phyloP scores from a whole-genome alignment of 192 early-diverging fungal species.

The Coemansia sp. region DNA sequence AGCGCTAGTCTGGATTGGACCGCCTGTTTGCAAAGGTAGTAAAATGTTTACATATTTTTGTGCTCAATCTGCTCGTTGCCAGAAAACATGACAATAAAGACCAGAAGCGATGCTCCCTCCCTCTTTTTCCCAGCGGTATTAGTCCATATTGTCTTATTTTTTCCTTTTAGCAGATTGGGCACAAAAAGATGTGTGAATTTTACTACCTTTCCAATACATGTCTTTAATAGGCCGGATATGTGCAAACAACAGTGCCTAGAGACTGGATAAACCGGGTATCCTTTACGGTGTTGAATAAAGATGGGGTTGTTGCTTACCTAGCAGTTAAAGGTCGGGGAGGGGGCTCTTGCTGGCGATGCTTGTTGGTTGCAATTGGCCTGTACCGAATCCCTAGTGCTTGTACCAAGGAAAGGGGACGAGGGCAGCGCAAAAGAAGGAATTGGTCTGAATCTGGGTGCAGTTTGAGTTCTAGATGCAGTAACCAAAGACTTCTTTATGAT shows the following conservation, averaged over 20 bases:
- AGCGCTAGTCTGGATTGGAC: slow-evolving; percentile 1
- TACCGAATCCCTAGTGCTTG: background rate
- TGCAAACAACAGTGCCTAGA: background rate
- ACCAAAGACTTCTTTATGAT: background rate
- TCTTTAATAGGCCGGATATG: background rate
- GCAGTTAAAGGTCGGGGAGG: background rate
- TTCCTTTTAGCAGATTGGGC: no score
- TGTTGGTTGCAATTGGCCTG: slow-evolving; percentile 4
- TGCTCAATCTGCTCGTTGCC: slow-evolving; percentile 1
- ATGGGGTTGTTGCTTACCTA: slow-evolving; percentile 2
- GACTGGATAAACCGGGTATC: background rate
- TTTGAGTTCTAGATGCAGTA: slow-evolving; percentile 2
- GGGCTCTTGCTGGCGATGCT: background rate
- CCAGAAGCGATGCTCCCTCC: background rate
- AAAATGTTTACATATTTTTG: slow-evolving; percentile 8
- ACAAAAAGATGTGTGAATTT: no score
- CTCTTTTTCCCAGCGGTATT: no score
- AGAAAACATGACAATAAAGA: slow-evolving; percentile 6
- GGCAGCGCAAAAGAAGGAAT: background rate
- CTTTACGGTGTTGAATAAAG: background rate
- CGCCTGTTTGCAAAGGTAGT: background rate
- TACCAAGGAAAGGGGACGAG: slow-evolving; percentile 7
- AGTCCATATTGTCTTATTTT: no score
- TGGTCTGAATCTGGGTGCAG: background rate
- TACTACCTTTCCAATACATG: background rate